Percentiles rank a stretch among this genome's conserved stretches.
Evolutionary conservation across 2,329 filamentous ascomycete genomes (phyloP).

Genomic region (Cladobotryum protrusum): DNA sequence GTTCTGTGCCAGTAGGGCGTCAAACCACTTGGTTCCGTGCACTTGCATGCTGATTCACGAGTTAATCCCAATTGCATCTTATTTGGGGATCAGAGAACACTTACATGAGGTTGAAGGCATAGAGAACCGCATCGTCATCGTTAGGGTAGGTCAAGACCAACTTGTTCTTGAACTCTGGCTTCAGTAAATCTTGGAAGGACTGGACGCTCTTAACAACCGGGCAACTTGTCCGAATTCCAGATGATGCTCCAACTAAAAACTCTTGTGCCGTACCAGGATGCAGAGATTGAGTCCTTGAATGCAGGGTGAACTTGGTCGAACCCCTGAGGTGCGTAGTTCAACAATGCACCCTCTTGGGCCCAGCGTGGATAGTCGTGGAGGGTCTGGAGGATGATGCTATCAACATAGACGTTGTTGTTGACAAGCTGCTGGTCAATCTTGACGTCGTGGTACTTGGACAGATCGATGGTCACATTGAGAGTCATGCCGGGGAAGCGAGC

Average conservation of each 20-base stretch:
- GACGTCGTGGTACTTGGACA: conserved; percentile 49
- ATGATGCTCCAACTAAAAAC: conserved; percentile 32
- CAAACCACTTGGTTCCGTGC: conserved; percentile 41
- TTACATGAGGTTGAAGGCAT: conserved; percentile 43
- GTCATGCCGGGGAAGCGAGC: conserved; percentile 42
- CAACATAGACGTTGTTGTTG: conserved; percentile 32
- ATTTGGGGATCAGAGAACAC: conserved; percentile 12
- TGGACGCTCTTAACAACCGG: conserved; percentile 24
- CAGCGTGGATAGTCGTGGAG: conserved; percentile 47
- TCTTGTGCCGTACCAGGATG: conserved; percentile 35
- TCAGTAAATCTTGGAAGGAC: conserved; percentile 37
- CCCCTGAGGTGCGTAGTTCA: conserved; percentile 43
- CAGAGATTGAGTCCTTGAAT: conserved; percentile 36
- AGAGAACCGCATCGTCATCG: conserved; percentile 51
- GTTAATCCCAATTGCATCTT: neutral
- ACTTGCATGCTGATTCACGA: conserved; percentile 26
- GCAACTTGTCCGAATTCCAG: conserved; percentile 31
- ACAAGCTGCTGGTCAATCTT: conserved; percentile 41
- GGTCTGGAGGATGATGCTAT: conserved; percentile 44
- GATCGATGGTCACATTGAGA: conserved; percentile 47
- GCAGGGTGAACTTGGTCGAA: conserved; percentile 37
- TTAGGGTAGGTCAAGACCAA: conserved; percentile 51
- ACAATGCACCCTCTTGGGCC: conserved; percentile 39
- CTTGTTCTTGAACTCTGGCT: conserved; percentile 47
- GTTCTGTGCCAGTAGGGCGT: conserved; percentile 41